These are phyloP conservation scores for Boletus semigastroideus DNA, from an alignment of 1,284 basidiomycete genomes.

Conservation along the genomic window DNA sequence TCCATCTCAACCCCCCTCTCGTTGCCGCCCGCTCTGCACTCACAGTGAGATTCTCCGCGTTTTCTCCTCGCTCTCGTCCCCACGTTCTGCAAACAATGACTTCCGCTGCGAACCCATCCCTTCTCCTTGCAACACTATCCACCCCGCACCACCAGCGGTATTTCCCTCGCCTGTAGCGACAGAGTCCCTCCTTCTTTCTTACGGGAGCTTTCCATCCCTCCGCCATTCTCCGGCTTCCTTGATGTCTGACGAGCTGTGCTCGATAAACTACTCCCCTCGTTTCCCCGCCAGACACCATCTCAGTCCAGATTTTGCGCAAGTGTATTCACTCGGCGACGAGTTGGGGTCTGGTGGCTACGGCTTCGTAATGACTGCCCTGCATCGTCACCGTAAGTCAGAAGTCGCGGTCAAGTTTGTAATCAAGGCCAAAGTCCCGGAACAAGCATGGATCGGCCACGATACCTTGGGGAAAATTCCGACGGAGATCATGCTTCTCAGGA, in stretches of 20 bases:
- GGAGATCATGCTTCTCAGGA: slow-evolving; percentile 77
- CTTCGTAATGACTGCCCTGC: slow-evolving; percentile 81
- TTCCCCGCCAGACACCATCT: slow-evolving; percentile 66
- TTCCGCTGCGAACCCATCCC: not conserved
- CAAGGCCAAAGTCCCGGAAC: slow-evolving; percentile 78
- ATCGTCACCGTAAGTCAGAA: slow-evolving; percentile 55
- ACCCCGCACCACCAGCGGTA: not conserved
- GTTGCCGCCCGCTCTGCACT: not conserved
- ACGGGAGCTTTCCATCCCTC: slow-evolving; percentile 1
- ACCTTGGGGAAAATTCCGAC: slow-evolving; percentile 65
- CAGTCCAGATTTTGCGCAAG: slow-evolving; percentile 61
- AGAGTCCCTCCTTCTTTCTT: slow-evolving; percentile 30
- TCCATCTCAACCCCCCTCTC: not conserved
- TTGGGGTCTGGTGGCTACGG: slow-evolving; percentile 91
- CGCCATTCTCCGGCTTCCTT: slow-evolving; percentile 3
- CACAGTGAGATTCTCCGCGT: not conserved
- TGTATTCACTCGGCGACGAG: slow-evolving; percentile 74
- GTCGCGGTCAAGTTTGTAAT: slow-evolving; percentile 95
- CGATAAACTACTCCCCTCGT: slow-evolving; percentile 50
- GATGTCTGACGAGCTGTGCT: slow-evolving; percentile 24
- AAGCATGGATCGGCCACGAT: slow-evolving; percentile 76
- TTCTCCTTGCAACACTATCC: not conserved
- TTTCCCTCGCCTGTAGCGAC: slow-evolving; percentile 1
- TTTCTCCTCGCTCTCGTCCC: not conserved
- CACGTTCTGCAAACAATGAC: not conserved